Base-by-base conservation (phyloP, 768 basidiomycete genomes). In the Calocybe gangraenosa region DNA sequence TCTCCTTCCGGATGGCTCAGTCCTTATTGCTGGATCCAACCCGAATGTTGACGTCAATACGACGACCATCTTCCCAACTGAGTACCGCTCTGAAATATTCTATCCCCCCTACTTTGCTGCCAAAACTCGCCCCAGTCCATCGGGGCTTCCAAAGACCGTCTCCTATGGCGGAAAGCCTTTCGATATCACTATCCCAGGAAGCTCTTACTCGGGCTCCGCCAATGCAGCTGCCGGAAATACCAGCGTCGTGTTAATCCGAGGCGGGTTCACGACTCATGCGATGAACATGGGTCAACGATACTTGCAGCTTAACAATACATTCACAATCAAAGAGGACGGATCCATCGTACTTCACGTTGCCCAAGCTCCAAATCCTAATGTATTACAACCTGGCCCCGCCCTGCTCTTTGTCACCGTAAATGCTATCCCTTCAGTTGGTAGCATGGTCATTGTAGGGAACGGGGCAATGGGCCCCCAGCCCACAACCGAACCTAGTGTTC, bases 21-120 rank as follows among this genome's bases (percentile, higher is more conserved):
- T 98, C 32, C 64, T 96, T 44, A 76, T 95, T 51, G 91, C 90
- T 33, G 95, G 95, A 7, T 92, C 90, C 28, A 97, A 97, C 67
- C 93, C 93, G 2, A 95, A 93, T 58, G 73, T 87, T 21, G 93
- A 98, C 54, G 84, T 87, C 46, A 83, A 86, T 54, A 47, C 67
- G 34, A 64, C 68, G 15, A 75, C 78, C 11, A 37, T 73, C 34
- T 92, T 72, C 71, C 84, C 86, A 1, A 92, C 91, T 1, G 78
- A 82, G 21, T 94, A 93, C 57, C 69, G 78, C 30, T 82, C 87
- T 1, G 92, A 95, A 60, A 76, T 84, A 25, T 99, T 93, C 71
- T 97, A 93, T 69, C 95, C 95, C 0, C 73, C 82, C 14, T 99
- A 95, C 70, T 98, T 86, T 70, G 69, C 76, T 28, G 74, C 84